Evolutionary conservation across 2,329 filamentous ascomycete genomes (phyloP).

Genomic region (Cercospora citrullina): DNA sequence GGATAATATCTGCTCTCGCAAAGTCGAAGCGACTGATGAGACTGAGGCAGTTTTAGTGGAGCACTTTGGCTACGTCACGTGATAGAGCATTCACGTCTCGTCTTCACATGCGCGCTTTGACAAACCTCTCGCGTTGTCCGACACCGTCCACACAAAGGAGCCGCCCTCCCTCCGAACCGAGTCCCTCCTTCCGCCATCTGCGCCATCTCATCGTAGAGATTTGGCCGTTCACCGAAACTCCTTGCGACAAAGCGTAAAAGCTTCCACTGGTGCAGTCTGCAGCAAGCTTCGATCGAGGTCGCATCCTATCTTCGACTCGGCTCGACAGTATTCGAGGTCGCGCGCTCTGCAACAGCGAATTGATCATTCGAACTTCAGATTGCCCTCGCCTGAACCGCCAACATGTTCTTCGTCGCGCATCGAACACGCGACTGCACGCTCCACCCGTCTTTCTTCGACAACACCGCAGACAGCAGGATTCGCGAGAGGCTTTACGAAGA

Average conservation of each 20-base stretch:
- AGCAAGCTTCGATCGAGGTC: neutral
- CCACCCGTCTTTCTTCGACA: conserved; percentile 95
- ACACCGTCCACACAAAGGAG: conserved; percentile 1
- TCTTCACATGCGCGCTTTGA: neutral
- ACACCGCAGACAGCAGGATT: conserved; percentile 88
- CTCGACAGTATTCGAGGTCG: neutral
- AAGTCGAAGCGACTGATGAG: neutral
- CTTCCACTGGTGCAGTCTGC: neutral
- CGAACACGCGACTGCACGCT: conserved; percentile 92
- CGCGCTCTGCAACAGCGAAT: neutral
- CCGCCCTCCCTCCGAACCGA: neutral
- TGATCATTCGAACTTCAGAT: neutral
- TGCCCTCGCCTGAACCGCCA: conserved; percentile 13
- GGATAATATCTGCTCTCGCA: neutral
- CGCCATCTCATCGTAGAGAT: neutral
- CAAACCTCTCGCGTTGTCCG: neutral
- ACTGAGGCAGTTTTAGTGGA: neutral
- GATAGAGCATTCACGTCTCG: neutral
- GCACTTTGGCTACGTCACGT: neutral
- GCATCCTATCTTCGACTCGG: neutral
- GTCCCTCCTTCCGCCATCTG: neutral
- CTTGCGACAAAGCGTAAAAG: neutral
- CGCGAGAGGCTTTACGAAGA: conserved; percentile 86
- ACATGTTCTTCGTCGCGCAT: conserved; percentile 98
- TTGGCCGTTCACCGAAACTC: neutral